Evolutionary conservation across 768 basidiomycete genomes (phyloP), one percentile per base, ranked within the genome.

Genomic region (Rhodotorula toruloides): DNA sequence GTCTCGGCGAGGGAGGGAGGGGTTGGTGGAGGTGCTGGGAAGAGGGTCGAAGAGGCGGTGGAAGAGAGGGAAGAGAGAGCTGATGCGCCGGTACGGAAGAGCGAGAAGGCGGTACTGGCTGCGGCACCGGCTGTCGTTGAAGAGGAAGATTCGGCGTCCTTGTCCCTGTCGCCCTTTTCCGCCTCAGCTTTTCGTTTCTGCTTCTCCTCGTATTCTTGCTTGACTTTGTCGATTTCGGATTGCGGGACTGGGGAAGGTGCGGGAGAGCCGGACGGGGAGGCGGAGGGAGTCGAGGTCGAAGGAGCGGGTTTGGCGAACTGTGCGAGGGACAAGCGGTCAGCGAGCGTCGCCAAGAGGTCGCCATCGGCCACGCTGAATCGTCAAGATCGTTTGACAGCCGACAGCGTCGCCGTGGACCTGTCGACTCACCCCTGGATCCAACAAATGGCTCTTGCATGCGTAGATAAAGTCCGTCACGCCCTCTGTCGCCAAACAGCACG

Each of bases 401-500:
- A n/a, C n/a, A n/a, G n/a, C n/a, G n/a, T n/a, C n/a, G n/a, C n/a
- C n/a, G n/a, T n/a, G n/a, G n/a, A n/a, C n/a, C n/a, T n/a, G n/a
- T n/a, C n/a, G n/a, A 13, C 87, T 85, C 77, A 96, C 94, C 29
- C 85, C 89, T 34, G 80, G 78, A 76, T 97, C 92, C 11, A 80
- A 79, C 61, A 96, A 83, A 79, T 97, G 93, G n/a, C 78, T 77
- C 2, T 84, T 82, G 75, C 93, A 97, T 0, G 85, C 83, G 77
- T 94, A 96, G 39, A 97, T 61, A 76, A 92, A 96, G 77, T 96
- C 93, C 17, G 83, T 80, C 14, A 87, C 86, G 74, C 89, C 85
- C 68, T 87, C 79, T 6, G 91, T 94, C 29, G 91, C 88, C 22
- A 71, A 47, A 39, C 70, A 71, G 29, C 7, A 1, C 2, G n/a